Evolutionary conservation across 75 land plant species (phyloP), one percentile per base, ranked within the genome.

Genomic region (Cunninghamia lanceolata): DNA sequence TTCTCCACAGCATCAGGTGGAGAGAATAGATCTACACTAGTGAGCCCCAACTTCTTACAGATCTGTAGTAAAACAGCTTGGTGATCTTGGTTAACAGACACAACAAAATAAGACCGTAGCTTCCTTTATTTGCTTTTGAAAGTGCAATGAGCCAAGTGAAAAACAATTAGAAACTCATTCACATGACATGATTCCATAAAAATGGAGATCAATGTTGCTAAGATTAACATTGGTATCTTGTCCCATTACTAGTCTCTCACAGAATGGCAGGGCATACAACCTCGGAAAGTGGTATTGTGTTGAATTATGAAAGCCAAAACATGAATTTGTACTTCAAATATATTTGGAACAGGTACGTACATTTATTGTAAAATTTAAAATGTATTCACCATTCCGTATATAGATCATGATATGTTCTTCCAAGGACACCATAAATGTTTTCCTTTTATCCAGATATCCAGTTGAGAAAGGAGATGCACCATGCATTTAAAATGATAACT

Each of bases 1-100:
- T 92, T 93, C 78, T 96, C 96, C 45, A 95, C 94, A 59, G 92
- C 95, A 90, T 96, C 98, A 34, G 98, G 93, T 76, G 98, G 95
- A 38, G 93, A 91, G 83, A 95, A 95, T 42, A 96, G 87, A 86
- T 96, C 98, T 40, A 96, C 84, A 74, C 93, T 92, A 42, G 79
- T 85, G 78, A 96, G 83, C 34, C 98, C 96, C 78, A 96, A n/a
- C 46, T 89, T 90, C 86, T 93, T 89, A 89, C 98, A 95, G 9
- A 93, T 74, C 96, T 94, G 86, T 43, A 43, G 28, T 52, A 83
- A 30, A 68, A 34, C 84, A 54, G 9, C 21, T 50, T 42, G 9
- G 28, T 36, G 10, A 34, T 39, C 35, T 80, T 85, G 86, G 28
- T 85, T 40, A 76, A 73, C 34, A 28, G 16, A 85, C 42, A 38